phyloP scores from a whole-genome alignment of 2,329 filamentous ascomycete species.

The Aspergillus sp. region DNA sequence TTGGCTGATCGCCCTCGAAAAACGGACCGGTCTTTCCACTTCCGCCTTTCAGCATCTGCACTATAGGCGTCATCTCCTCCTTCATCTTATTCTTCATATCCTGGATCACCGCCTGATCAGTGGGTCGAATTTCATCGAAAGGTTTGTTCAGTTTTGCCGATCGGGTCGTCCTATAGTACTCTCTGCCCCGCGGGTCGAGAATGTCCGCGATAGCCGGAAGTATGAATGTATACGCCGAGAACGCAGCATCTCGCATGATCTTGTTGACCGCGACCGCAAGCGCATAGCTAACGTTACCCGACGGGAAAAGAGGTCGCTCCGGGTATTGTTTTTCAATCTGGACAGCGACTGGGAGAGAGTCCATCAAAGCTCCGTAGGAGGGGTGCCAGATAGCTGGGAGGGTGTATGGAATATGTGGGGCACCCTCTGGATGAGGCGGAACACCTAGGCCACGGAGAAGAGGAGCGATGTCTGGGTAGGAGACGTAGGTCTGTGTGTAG shows the following conservation, averaged over 20 bases:
- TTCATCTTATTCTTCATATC: conserved; percentile 19
- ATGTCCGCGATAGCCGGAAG: conserved; percentile 23
- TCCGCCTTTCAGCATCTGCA: conserved; percentile 28
- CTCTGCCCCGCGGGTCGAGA: conserved; percentile 28
- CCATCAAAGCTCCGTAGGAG: conserved; percentile 30
- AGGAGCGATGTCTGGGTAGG: conserved; percentile 30
- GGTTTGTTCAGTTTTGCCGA: conserved; percentile 26
- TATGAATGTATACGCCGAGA: conserved; percentile 14
- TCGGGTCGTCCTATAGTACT: conserved; percentile 33
- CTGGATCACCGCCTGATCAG: conserved; percentile 20
- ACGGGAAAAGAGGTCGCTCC: conserved; percentile 32
- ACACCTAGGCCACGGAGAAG: conserved; percentile 26
- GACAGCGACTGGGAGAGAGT: conserved; percentile 33
- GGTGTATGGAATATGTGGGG: conserved; percentile 24
- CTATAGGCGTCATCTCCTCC: conserved; percentile 20
- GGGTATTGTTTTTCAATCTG: conserved; percentile 33
- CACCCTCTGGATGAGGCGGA: conserved; percentile 16
- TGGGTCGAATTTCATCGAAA: conserved; percentile 28
- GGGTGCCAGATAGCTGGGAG: conserved; percentile 36
- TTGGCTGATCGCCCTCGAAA: conserved; percentile 32
- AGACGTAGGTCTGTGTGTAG: conserved; percentile 28
- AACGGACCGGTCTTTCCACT: conserved; percentile 34
- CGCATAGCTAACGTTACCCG: conserved; percentile 33
- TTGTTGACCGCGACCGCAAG: conserved; percentile 25
- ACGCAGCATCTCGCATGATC: conserved; percentile 7